Evolutionary conservation across 192 early-diverging fungal species (phyloP).

Genomic region (Coemansia sp.): DNA sequence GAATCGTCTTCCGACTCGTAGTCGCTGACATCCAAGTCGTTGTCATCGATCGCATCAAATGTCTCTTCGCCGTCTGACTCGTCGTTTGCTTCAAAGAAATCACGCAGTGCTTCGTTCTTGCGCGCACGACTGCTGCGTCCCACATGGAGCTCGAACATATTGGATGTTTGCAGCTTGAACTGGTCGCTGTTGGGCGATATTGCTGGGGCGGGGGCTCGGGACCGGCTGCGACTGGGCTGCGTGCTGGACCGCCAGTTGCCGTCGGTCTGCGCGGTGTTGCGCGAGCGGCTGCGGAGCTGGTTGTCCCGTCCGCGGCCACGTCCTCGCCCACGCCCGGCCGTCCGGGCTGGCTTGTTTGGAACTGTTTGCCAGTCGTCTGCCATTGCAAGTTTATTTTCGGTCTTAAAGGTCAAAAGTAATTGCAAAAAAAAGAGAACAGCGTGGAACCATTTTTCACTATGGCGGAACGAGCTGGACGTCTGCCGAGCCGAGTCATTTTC

Average conservation of each 20-base stretch:
- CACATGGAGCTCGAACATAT: constrained; percentile 45
- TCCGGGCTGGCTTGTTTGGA: constrained; percentile 23
- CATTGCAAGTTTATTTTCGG: constrained; percentile 2
- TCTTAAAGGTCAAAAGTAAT: background rate
- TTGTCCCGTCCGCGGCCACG: constrained; percentile 6
- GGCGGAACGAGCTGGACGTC: background rate
- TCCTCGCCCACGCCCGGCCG: constrained; percentile 10
- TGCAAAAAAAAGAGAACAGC: too few relatives aligned
- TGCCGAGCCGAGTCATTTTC: background rate
- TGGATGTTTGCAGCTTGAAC: constrained; percentile 38
- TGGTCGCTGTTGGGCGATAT: constrained; percentile 5
- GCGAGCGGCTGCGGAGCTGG: constrained; percentile 11
- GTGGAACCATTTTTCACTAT: background rate
- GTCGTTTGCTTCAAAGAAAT: constrained; percentile 44
- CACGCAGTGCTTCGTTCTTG: constrained; percentile 41
- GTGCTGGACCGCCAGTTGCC: constrained; percentile 16
- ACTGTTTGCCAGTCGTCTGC: constrained; percentile 54
- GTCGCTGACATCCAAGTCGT: constrained; percentile 39
- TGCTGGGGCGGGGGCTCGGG: constrained; percentile 22
- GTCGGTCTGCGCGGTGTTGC: constrained; percentile 6
- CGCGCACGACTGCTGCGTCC: constrained; percentile 42
- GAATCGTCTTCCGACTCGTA: constrained; percentile 51
- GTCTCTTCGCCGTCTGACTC: constrained; percentile 34
- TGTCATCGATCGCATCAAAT: constrained; percentile 44
- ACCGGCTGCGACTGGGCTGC: constrained; percentile 32